Percentiles rank a stretch among this genome's conserved stretches.
Evolutionary conservation across 306 rosid genomes (phyloP).

Genomic region (Mimosa pudica): DNA sequence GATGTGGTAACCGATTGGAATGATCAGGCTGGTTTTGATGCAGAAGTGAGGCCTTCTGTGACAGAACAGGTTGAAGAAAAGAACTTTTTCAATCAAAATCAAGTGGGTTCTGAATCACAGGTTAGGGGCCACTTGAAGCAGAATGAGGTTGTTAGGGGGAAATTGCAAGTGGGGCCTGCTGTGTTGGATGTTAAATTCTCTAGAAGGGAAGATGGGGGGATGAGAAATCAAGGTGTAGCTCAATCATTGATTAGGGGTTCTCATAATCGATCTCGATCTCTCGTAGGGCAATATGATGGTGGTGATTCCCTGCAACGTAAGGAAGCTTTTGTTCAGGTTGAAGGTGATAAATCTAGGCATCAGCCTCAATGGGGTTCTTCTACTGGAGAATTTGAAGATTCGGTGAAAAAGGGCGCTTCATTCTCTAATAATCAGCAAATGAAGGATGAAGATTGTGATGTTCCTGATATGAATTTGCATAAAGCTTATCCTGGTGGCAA

Average conservation of each 20-base stretch:
- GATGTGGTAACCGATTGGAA: conserved; percentile 42
- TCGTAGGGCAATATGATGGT: conserved; percentile 73
- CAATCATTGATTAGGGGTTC: conserved; percentile 55
- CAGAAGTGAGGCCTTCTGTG: conserved; percentile 33
- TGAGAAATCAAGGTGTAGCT: conserved; percentile 49
- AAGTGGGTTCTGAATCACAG: conserved; percentile 36
- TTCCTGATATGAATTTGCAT: conserved; percentile 57
- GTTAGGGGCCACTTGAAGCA: conserved; percentile 34
- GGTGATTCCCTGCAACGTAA: conserved; percentile 54
- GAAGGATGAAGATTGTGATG: conserved; percentile 53
- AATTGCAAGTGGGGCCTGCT: conserved; percentile 44
- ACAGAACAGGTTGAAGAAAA: conserved; percentile 43
- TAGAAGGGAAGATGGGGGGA: conserved; percentile 49
- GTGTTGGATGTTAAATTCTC: conserved; percentile 47
- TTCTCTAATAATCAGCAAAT: conserved; percentile 42
- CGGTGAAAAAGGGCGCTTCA: conserved; percentile 33
- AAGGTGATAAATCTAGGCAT: conserved; percentile 51
- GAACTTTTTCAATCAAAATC: conserved; percentile 37
- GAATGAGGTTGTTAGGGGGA: conserved; percentile 42
- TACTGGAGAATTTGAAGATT: conserved; percentile 44
- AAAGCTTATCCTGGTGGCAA: conserved; percentile 51
- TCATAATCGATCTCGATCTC: conserved; percentile 71
- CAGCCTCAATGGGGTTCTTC: conserved; percentile 54
- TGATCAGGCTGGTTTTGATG: conserved; percentile 43
- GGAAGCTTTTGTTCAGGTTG: conserved; percentile 47